phyloP scores from a whole-genome alignment of 805 yeast species.

The Candida manassasensis region DNA sequence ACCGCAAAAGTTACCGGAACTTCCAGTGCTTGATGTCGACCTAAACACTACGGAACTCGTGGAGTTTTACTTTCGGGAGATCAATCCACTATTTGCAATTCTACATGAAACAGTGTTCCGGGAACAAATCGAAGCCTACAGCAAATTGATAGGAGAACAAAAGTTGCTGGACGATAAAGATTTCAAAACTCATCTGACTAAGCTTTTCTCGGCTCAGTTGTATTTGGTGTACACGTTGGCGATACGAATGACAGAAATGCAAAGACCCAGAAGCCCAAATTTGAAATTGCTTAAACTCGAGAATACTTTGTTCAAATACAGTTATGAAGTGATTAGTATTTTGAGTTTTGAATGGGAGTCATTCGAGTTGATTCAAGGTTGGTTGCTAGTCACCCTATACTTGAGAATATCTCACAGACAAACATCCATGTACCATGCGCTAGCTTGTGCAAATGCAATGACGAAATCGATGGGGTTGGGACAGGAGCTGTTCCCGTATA shows the following conservation, averaged over 20 bases:
- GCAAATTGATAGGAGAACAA: slow-evolving; percentile 15
- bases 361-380: slow-evolving; percentile 38
- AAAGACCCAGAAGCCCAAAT: slow-evolving; percentile 23
- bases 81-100: slow-evolving; percentile 51
- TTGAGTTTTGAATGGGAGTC: slow-evolving; percentile 41
- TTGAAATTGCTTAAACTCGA: slow-evolving; percentile 25
- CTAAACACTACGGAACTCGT: slow-evolving; percentile 18
- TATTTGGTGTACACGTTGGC: slow-evolving; percentile 46
- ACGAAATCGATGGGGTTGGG: slow-evolving; percentile 36
- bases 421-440: slow-evolving; percentile 27
- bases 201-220: slow-evolving; percentile 49
- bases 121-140: slow-evolving; percentile 39
- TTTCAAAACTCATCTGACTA: slow-evolving; percentile 30
- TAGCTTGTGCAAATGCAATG: slow-evolving; percentile 34
- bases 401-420: slow-evolving; percentile 36
- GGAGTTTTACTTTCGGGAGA: slow-evolving; percentile 41
- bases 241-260: slow-evolving; percentile 47
- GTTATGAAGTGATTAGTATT: slow-evolving; percentile 25
- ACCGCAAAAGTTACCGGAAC: slow-evolving; percentile 28
- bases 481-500: slow-evolving; percentile 14
- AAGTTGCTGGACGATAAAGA: slow-evolving; percentile 14
- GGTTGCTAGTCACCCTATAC: slow-evolving; percentile 35
- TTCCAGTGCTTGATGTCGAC: slow-evolving; percentile 20
- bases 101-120: slow-evolving; percentile 51
- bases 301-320: slow-evolving; percentile 31